A percentile compares a stretch with the other conserved stretches of the same genome.
phyloP scores from a whole-genome alignment of 148 eudicot species.

The Rhododendron ferrugineum region DNA sequence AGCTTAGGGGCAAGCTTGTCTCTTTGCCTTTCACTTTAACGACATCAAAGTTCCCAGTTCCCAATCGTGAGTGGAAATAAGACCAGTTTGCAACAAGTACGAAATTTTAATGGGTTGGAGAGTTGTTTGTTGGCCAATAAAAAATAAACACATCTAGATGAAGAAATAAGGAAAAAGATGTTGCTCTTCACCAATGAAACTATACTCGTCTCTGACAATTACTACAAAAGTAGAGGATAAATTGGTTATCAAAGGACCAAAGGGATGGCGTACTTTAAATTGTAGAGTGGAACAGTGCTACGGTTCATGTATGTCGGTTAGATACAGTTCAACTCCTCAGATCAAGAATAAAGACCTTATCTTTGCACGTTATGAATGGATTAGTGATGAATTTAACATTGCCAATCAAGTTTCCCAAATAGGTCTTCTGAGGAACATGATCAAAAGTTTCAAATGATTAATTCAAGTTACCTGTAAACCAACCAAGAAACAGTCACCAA shows the following conservation, averaged over 20 bases:
- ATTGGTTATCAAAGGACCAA: background rate
- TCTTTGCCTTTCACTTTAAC: background rate
- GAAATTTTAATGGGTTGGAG: background rate
- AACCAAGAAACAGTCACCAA: conserved; percentile 84
- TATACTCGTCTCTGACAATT: background rate
- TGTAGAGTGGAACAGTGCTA: background rate
- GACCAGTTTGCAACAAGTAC: background rate
- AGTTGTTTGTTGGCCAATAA: background rate
- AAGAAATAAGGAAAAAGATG: background rate
- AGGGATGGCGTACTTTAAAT: background rate
- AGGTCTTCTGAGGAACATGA: background rate
- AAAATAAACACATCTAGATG: background rate
- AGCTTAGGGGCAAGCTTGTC: background rate
- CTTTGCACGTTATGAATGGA: background rate
- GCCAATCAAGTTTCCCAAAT: background rate
- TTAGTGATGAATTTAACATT: background rate
- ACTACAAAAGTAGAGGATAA: background rate
- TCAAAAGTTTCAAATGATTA: background rate
- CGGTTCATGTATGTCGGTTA: background rate
- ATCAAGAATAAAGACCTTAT: background rate
- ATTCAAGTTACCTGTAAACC: conserved; percentile 70
- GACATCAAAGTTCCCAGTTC: background rate
- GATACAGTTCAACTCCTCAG: background rate
- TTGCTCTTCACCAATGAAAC: background rate
- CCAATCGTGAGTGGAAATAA: background rate